A percentile compares a stretch with the other conserved stretches of the same genome.
These are phyloP conservation scores for Styphnolobium japonicum DNA, from an alignment of 306 rosid species.

Conservation along the genomic window DNA sequence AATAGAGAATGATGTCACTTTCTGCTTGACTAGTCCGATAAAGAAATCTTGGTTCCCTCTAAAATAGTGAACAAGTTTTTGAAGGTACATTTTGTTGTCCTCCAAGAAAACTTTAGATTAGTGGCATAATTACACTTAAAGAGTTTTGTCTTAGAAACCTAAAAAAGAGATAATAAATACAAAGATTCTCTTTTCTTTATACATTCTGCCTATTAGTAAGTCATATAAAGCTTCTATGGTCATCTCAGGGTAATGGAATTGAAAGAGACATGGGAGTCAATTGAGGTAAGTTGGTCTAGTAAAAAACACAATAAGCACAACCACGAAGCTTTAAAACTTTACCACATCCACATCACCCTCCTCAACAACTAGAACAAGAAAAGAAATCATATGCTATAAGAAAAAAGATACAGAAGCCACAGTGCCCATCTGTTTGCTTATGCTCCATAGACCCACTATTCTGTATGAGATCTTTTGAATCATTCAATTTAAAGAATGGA, in stretches of 20 bases:
- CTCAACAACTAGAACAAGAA: neutral
- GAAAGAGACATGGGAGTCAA: conserved; percentile 35
- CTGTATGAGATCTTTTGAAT: neutral
- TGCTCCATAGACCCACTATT: neutral
- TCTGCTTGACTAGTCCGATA: neutral
- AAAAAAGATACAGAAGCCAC: neutral
- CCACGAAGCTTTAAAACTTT: conserved; percentile 6
- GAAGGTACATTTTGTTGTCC: neutral
- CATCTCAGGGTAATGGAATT: conserved; percentile 22
- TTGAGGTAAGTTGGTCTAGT: conserved; percentile 15
- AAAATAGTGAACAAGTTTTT: neutral
- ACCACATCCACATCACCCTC: conserved; percentile 7
- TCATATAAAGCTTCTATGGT: conserved; percentile 24
- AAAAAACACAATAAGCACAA: conserved; percentile 4
- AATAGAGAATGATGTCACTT: neutral
- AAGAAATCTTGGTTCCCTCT: neutral
- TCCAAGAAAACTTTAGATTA: neutral
- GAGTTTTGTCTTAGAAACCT: neutral
- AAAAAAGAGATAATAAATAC: neutral
- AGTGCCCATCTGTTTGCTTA: neutral
- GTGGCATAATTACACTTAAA: neutral
- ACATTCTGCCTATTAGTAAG: neutral
- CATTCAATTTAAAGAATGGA: conserved; percentile 10
- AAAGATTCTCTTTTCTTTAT: neutral
- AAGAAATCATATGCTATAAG: neutral